A percentile compares a stretch with the other conserved stretches of the same genome.
phyloP scores from a whole-genome alignment of 2,329 filamentous ascomycete species.

The Cercospora sesami region DNA sequence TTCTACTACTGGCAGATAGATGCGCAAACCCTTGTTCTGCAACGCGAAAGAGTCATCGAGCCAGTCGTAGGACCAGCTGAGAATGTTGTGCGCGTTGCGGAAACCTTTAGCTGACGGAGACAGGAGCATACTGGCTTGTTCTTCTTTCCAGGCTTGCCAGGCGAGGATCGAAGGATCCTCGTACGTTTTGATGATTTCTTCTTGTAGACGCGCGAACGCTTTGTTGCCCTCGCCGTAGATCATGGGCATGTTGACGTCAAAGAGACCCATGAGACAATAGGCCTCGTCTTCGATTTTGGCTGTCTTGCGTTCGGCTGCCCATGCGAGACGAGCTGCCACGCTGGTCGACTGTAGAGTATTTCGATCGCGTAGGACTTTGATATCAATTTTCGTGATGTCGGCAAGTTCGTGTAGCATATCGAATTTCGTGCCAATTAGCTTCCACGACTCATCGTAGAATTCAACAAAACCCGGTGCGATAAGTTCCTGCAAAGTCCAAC shows the following conservation, averaged over 20 bases:
- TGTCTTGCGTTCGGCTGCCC: slow-evolving; percentile 26
- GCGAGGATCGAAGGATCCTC: slow-evolving; percentile 30
- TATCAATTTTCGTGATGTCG: slow-evolving; percentile 37
- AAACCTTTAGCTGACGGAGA: slow-evolving; percentile 25
- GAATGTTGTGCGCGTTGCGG: slow-evolving; percentile 25
- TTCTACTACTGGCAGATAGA: slow-evolving; percentile 22
- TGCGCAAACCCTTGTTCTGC: slow-evolving; percentile 28
- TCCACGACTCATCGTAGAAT: slow-evolving; percentile 25
- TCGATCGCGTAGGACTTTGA: slow-evolving; percentile 23
- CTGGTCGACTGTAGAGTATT: slow-evolving; percentile 20
- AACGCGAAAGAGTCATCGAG: slow-evolving; percentile 27
- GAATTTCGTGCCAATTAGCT: slow-evolving; percentile 24
- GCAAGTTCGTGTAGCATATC: slow-evolving; percentile 28
- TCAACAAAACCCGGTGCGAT: slow-evolving; percentile 28
- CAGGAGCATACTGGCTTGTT: slow-evolving; percentile 23
- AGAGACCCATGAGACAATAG: slow-evolving; percentile 32
- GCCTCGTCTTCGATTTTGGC: slow-evolving; percentile 28
- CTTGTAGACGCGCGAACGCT: slow-evolving; percentile 33
- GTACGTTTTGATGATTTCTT: slow-evolving; percentile 32
- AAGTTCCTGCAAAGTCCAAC: slow-evolving; percentile 33
- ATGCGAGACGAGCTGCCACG: slow-evolving; percentile 27
- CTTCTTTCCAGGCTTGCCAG: slow-evolving; percentile 30
- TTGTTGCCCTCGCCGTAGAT: slow-evolving; percentile 32
- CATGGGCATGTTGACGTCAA: slow-evolving; percentile 33
- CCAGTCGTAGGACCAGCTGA: slow-evolving; percentile 24